Base-by-base conservation (phyloP, 2,329 filamentous ascomycete species). In the Paramyrothecium sp. region DNA sequence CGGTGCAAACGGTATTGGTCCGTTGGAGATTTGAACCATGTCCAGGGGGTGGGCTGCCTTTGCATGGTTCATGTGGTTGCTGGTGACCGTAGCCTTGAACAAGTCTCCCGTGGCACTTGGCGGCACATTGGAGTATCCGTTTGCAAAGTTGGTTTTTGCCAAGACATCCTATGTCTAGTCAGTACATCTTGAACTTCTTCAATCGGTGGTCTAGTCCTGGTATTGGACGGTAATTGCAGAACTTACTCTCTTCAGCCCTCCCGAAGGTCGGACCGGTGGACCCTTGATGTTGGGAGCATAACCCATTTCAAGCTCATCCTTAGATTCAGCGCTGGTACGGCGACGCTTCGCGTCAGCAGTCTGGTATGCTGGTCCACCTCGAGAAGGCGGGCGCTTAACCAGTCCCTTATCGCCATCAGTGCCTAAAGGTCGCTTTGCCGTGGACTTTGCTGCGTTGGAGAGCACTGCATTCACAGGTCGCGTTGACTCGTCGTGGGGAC, bases 1-100 rank as follows among this genome's bases (percentile, higher is more conserved):
- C 20, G 93, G 84, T 7, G 92, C 92, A 69, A 97, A 97, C 2
- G 92, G 90, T 64, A 97, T 97, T 26, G 89, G 87, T n/a, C 87
- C 90, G 73, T 90, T 96, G 8, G 91, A 90, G 58, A 94, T 88
- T 69, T 94, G 90, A n/a, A 89, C 85, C 85, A 94, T 92, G 64
- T 95, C 91, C 67, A 92, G 78, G 2, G 90, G 89, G 66, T 92
- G 88, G 1, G 78, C 81, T 3, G 82, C 76, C 70, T 89, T 88
- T 54, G 77, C 74, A 41, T 89, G 84, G 62, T 83, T 80, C 65
- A 85, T 83, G 62, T 91, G 88, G 65, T 92, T 89, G 20, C 81
- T 79, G 16, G 85, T 87, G 53, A 89, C 81, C 0, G 85, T 86
- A 8, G 83, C 76, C 73, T 89, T 90, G 79, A 88, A 89, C 56